Percentiles rank a stretch among this genome's conserved stretches.
These are phyloP conservation scores for Microsporum canis DNA, from an alignment of 2,329 filamentous ascomycete genomes.

Conservation along the genomic window DNA sequence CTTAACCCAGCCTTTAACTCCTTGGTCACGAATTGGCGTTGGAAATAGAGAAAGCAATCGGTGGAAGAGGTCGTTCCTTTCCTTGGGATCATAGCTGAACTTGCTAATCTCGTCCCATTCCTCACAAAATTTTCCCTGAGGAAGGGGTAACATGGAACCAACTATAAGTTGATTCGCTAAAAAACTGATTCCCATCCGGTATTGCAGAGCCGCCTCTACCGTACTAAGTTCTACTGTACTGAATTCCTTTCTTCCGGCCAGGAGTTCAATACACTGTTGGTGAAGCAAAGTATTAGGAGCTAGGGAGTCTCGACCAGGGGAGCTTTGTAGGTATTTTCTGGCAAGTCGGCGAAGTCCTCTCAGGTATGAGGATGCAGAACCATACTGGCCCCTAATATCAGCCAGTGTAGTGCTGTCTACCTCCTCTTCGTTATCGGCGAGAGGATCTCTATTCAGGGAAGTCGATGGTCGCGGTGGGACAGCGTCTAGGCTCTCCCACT, in stretches of 20 bases:
- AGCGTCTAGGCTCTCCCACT: conserved; percentile 10
- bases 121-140: not conserved
- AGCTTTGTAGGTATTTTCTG: conserved; percentile 4
- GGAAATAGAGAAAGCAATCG: not conserved
- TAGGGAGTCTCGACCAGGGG: not conserved
- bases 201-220: not conserved
- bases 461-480: not conserved
- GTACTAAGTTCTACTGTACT: not conserved
- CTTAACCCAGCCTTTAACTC: not conserved
- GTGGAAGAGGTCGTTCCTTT: not conserved
- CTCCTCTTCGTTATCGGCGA: not conserved
- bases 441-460: not conserved
- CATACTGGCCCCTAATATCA: not conserved
- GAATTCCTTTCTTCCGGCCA: not conserved
- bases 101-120: not conserved
- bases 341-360: not conserved
- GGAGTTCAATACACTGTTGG: not conserved
- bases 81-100: not conserved
- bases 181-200: not conserved
- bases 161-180: not conserved
- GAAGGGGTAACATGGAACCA: not conserved
- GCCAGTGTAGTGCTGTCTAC: not conserved
- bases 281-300: conserved; percentile 1
- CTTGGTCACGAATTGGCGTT: not conserved
- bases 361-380: not conserved